phyloP scores from a whole-genome alignment of 805 yeast genomes.

The Lachancea nothofagi region DNA sequence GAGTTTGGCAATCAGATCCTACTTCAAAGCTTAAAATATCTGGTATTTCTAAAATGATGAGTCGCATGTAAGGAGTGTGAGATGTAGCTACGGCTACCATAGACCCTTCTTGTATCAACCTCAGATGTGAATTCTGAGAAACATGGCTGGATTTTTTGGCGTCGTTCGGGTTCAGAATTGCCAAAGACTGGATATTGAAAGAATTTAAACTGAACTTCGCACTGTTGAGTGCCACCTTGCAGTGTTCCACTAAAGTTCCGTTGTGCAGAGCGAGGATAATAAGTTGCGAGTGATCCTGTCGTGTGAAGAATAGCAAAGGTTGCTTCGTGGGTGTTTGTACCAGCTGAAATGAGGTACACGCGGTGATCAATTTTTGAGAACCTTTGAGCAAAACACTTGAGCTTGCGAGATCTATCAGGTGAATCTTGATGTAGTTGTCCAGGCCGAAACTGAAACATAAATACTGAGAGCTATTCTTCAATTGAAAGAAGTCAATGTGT shows the following conservation, averaged over 20 bases:
- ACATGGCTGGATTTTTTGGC: neutral
- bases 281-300: conserved; percentile 54
- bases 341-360: conserved; percentile 48
- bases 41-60: conserved; percentile 50
- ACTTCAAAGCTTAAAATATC: neutral
- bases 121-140: conserved; percentile 1
- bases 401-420: conserved; percentile 14
- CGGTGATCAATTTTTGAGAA: conserved; percentile 38
- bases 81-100: conserved; percentile 62
- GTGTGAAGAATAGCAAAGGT: conserved; percentile 48
- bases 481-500: conserved; percentile 27
- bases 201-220: conserved; percentile 64
- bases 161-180: conserved; percentile 9
- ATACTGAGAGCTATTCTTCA: conserved; percentile 18
- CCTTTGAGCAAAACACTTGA: conserved; percentile 15
- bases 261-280: conserved; percentile 22
- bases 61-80: conserved; percentile 70
- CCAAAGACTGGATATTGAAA: conserved; percentile 37
- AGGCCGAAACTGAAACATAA: conserved; percentile 50
- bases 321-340: conserved; percentile 19
- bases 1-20: neutral
- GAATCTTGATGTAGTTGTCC: conserved; percentile 44
- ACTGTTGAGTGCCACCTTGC: conserved; percentile 58
- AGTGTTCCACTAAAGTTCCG: conserved; percentile 31
- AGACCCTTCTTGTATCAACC: conserved; percentile 9